Evolutionary conservation across 192 early-diverging fungal species (phyloP).

Genomic region (Paraglomus occultum): DNA sequence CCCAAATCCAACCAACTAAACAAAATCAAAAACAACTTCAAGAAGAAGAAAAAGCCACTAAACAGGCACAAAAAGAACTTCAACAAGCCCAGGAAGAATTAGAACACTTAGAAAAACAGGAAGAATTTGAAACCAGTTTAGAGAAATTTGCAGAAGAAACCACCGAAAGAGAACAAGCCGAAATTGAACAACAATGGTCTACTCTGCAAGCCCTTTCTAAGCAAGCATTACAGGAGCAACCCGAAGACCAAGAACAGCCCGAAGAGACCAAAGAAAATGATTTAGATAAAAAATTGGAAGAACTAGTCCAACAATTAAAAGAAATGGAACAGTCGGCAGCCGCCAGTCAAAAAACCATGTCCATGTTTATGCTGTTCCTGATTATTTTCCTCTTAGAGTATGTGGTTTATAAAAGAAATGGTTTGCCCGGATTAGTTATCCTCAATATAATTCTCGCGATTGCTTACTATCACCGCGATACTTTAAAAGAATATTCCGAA

Average conservation of each 20-base stretch:
- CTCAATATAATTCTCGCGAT: slow-evolving; percentile 1
- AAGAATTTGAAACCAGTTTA: slow-evolving; percentile 7
- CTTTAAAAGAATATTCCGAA: background rate
- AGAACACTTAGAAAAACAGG: background rate
- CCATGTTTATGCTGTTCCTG: background rate
- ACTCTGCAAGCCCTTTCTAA: too few species aligned
- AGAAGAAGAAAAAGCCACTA: background rate
- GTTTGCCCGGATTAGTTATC: background rate
- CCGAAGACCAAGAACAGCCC: slow-evolving; percentile 2
- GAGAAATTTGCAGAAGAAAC: background rate
- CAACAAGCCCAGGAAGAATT: slow-evolving; percentile 22
- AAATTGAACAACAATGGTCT: background rate
- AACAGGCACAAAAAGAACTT: background rate
- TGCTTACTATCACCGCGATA: background rate
- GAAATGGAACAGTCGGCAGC: slow-evolving; percentile 1
- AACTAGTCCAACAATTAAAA: background rate
- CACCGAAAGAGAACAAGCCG: background rate
- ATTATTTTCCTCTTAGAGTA: slow-evolving; percentile 24
- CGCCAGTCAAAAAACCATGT: background rate
- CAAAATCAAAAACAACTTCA: background rate
- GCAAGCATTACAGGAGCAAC: background rate
- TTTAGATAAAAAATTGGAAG: slow-evolving; percentile 11
- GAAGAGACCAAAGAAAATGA: slow-evolving; percentile 7
- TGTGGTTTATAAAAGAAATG: slow-evolving; percentile 19
- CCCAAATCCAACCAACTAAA: background rate